phyloP scores from a whole-genome alignment of 75 land plant genomes.

The Sequoiadendron giganteum region DNA sequence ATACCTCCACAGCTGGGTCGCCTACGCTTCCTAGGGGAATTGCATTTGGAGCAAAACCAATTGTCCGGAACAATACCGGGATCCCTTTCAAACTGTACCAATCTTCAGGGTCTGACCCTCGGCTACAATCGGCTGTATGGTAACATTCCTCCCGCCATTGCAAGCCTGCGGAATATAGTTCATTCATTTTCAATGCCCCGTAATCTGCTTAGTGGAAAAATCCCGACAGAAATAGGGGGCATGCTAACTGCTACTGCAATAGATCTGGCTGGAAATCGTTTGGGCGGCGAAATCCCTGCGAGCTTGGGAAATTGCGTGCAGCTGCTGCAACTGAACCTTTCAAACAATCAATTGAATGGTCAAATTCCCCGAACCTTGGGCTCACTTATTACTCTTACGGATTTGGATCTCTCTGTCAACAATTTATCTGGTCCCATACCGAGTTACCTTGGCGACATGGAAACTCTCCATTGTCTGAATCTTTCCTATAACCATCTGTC shows the following conservation, averaged over 20 bases:
- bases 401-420: no score
- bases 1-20: constrained; percentile 45
- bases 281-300: not conserved
- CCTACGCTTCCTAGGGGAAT: constrained; percentile 30
- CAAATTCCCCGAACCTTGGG: no score
- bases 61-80: no score
- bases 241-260: constrained; percentile 39
- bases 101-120: no score
- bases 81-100: no score
- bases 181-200: constrained; percentile 45
- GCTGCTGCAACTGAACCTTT: no score
- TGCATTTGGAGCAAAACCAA: not conserved
- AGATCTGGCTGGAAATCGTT: constrained; percentile 45
- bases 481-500: constrained; percentile 2
- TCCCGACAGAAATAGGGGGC: constrained; percentile 53
- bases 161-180: constrained; percentile 24
- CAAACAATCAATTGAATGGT: no score
- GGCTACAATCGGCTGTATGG: constrained; percentile 47
- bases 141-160: constrained; percentile 34
- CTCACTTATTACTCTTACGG: no score
- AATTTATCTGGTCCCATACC: no score
- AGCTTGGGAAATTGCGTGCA: no score
- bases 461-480: constrained; percentile 32
- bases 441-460: constrained; percentile 40
- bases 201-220: not conserved